Conservation (phyloP, 805 yeast genomes). For the Ogataea neopini region DNA sequence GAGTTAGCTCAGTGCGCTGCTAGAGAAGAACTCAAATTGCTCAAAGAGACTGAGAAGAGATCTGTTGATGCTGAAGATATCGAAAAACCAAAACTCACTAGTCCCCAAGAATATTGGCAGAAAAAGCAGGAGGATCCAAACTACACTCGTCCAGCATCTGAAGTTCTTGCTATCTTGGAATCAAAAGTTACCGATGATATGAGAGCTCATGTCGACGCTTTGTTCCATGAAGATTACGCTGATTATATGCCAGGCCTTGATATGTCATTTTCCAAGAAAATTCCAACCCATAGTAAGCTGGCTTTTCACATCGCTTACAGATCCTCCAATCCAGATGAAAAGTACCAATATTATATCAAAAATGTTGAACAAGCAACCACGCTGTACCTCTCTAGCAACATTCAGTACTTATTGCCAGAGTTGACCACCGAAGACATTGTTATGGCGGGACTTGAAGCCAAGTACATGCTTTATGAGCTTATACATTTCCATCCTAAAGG, state of each 20-base stretch:
- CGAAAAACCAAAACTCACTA: background rate
- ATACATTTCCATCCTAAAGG: background rate
- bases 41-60: background rate
- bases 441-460: slow-evolving; percentile 6
- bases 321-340: background rate
- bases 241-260: background rate
- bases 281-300: background rate
- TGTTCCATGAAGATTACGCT: background rate
- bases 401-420: background rate
- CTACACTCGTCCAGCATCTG: background rate
- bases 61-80: background rate
- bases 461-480: slow-evolving; percentile 8
- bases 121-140: background rate
- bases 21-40: too few relatives aligned
- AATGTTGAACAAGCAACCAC: slow-evolving; percentile 8
- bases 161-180: background rate
- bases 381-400: slow-evolving; percentile 5
- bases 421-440: slow-evolving; percentile 11
- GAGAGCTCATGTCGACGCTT: background rate
- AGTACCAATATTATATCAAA: background rate
- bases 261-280: background rate
- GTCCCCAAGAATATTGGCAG: background rate
- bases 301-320: background rate
- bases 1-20: background rate
- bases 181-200: background rate